Base-by-base conservation (phyloP, 441 rosid species). In the Adansonia grandidieri region DNA sequence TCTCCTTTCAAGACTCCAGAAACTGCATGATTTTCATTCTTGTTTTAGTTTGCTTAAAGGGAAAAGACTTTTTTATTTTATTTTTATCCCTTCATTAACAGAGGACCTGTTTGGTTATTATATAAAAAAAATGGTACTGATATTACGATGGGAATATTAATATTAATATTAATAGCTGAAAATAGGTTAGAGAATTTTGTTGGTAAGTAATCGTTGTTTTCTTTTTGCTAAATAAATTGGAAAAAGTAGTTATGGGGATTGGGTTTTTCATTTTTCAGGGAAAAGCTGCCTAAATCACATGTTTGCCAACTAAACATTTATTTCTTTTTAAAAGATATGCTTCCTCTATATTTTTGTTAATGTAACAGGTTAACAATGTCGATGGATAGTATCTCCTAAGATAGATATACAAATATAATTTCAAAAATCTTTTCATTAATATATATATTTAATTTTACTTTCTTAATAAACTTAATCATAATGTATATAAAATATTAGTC, bases 231-330 rank as follows among this genome's bases (percentile, higher is more conserved):
- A 17, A n/a, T 9, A 72, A 56, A 37, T 72, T 22, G 77, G 53
- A 15, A 74, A 15, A 74, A 20, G 67, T 13, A 61, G 2, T 4
- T 37, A 37, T 37, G 42, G 42, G 80, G 78, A 47, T 10, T 37
- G 71, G 44, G 22, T 61, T 45, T 69, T 24, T 19, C 64, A 77
- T 37, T 19, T 61, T 24, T 19, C 64, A 77, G 77, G 81, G 82
- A 82, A 86, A 87, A 78, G 86, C 90, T 84, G 86, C 80, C 32
- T 6, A 77, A 14, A 11, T 74, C 90, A 87, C 90, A 83, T 84
- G 91, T 77, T 84, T 84, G 86, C 85, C 88, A 84, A 81, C 89
- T 20, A 73, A 77, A 79, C 79, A 13, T 13, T 24, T 54, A 45
- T 70, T 65, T 32, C 7, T 7, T 69, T 45, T 13, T 1, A 37